Evolutionary conservation across 208 protist genomes (phyloP).

Genomic region (Acanthamoeba triangularis): DNA sequence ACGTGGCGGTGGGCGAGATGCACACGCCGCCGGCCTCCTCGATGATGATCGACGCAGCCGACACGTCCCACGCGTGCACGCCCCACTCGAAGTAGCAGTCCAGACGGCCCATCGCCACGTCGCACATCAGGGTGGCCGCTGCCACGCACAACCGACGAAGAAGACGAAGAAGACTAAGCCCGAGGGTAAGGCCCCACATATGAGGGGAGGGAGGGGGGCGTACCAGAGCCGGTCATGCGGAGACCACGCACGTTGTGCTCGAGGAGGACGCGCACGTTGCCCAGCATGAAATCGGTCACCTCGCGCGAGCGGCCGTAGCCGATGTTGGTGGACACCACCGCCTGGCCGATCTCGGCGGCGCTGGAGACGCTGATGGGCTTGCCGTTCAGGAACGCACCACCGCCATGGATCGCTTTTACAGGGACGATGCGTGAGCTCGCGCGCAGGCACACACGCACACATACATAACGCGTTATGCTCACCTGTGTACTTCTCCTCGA

Average conservation of each 20-base stretch:
- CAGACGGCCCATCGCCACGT: constrained; percentile 65
- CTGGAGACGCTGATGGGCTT: constrained; percentile 48
- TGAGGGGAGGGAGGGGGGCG: neutral
- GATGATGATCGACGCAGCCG: constrained; percentile 78
- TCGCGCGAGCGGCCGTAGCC: constrained; percentile 47
- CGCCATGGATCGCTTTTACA: constrained; percentile 22
- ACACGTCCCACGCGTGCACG: constrained; percentile 83
- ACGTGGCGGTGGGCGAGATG: neutral
- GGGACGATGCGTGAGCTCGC: neutral
- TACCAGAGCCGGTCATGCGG: constrained; percentile 76
- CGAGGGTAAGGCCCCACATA: neutral
- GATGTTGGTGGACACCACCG: constrained; percentile 72
- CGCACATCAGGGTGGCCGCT: constrained; percentile 82
- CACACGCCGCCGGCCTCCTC: constrained; percentile 81
- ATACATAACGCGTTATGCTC: neutral
- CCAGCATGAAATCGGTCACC: constrained; percentile 49
- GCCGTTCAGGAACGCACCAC: constrained; percentile 77
- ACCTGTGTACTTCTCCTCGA: constrained; percentile 76
- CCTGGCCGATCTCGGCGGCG: constrained; percentile 31
- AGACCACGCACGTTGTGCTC: constrained; percentile 75
- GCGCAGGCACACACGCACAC: neutral
- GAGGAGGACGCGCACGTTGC: constrained; percentile 63
- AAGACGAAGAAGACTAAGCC: neutral
- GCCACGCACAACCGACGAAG: neutral
- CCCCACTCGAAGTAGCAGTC: constrained; percentile 83